Evolutionary conservation across 1,284 basidiomycete genomes (phyloP).

Genomic region (Ceratobasidium papillatum): DNA sequence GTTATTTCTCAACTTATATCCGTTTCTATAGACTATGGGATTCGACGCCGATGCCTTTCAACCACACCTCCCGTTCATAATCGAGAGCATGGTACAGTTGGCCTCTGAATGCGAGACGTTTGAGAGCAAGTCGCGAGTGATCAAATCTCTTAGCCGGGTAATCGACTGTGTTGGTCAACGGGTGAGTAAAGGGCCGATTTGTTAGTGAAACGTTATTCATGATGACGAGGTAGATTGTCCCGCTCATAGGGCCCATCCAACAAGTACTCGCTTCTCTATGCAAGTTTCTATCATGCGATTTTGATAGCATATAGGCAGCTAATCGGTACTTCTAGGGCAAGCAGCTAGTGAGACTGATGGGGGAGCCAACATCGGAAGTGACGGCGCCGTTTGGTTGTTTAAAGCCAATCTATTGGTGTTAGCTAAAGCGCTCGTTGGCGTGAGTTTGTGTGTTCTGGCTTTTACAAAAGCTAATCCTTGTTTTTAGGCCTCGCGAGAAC

Average conservation of each 20-base stretch:
- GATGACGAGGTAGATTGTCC: constrained; percentile 65
- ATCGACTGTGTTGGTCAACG: constrained; percentile 72
- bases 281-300: constrained; percentile 54
- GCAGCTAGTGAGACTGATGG: constrained; percentile 23
- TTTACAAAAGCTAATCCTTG: background rate
- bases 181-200: constrained; percentile 54
- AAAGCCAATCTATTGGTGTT: constrained; percentile 78
- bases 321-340: constrained; percentile 14
- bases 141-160: constrained; percentile 73
- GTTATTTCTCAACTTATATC: background rate
- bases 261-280: constrained; percentile 61
- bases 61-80: constrained; percentile 65
- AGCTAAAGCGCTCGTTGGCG: constrained; percentile 76
- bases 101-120: constrained; percentile 78
- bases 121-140: constrained; percentile 80
- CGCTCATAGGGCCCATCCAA: constrained; percentile 75
- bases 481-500: constrained; percentile 66
- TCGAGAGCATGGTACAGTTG: constrained; percentile 72
- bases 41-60: constrained; percentile 68
- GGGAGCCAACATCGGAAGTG: constrained; percentile 72
- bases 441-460: constrained; percentile 51
- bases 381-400: constrained; percentile 68
- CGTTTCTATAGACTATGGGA: constrained; percentile 59
- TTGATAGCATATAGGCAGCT: background rate
- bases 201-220: background rate